phyloP scores from a whole-genome alignment of 306 rosid species.

The Corylus heterophylla region DNA sequence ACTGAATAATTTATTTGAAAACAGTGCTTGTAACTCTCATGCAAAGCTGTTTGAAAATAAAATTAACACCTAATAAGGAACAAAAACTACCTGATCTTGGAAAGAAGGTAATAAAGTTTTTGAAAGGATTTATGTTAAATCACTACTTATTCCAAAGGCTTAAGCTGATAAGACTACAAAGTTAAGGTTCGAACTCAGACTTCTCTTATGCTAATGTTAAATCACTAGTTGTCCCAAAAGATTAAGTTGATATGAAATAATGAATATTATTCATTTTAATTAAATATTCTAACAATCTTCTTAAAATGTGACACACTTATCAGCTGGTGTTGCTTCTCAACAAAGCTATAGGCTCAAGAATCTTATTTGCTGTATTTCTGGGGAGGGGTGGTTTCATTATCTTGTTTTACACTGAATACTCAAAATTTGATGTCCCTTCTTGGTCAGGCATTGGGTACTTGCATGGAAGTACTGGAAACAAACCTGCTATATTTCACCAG shows the following conservation, averaged over 20 bases:
- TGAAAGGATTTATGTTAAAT: background rate
- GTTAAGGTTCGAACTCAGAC: too few relatives aligned
- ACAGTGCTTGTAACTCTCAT: background rate
- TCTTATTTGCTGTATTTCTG: background rate
- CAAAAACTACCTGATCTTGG: background rate
- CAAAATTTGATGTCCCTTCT: conserved; percentile 13
- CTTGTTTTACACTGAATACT: background rate
- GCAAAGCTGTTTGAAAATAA: background rate
- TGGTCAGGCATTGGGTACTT: conserved; percentile 69
- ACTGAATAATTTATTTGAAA: background rate
- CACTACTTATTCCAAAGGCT: too few relatives aligned
- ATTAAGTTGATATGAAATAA: too few relatives aligned
- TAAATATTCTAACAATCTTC: background rate
- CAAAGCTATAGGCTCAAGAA: background rate
- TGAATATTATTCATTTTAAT: too few relatives aligned
- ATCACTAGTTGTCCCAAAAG: too few relatives aligned
- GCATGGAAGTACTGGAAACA: conserved; percentile 52
- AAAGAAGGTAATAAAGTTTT: background rate
- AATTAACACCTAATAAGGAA: background rate
- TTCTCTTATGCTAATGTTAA: too few relatives aligned
- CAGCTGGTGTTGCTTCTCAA: background rate
- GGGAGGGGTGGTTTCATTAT: background rate
- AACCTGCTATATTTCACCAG: conserved; percentile 60
- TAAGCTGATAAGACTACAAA: too few relatives aligned
- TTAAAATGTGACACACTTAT: background rate